Evolutionary conservation across 164 flowering plant genomes (phyloP), one percentile per base, ranked within the genome.

Genomic region (Magnolia changhungtana): DNA sequence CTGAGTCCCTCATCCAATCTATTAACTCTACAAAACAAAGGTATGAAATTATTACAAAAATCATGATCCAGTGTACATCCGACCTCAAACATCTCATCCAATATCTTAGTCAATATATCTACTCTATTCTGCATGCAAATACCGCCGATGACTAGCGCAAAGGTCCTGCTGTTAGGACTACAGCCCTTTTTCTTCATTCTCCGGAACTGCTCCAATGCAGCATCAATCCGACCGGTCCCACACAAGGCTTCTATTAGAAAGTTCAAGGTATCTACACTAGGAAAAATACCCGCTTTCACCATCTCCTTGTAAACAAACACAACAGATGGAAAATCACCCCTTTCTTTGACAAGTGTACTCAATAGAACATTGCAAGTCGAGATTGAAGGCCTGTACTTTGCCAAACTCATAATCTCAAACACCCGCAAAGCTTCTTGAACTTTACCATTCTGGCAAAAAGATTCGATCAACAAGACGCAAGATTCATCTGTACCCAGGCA

Each of bases 301-400:
- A 92, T 88, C 79, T 90, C 97, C 85, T 92, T 89, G 66, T 92
- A 92, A 70, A 87, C 86, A 78, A 88, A 89, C 65, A 89, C 65
- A 24, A 88, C 82, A 9, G 87, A 86, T 63, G 69, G 66, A 45
- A 89, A 81, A 66, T 85, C 91, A 27, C 82, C 82, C 83, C 78
- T 84, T 70, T 80, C 88, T 66, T 83, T 78, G 76, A 89, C 85
- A 69, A 89, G 71, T 51, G 84, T 87, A 77, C 84, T 80, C 80
- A 90, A 72, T 1, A 90, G 63, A 74, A 45, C 71, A 83, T 92
- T 90, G 74, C 81, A 82, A n/a, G 74, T 18, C 24, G 49, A 77
- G 52, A 88, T 55, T 0, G 89, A 79, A 13, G 84, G 87, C 75
- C 74, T 86, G 79, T 61, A 83, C 14, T 89, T 88, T 78, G 82